Conservation (phyloP, 345 rosid genomes). For the Cardiospermum halicacabum region DNA sequence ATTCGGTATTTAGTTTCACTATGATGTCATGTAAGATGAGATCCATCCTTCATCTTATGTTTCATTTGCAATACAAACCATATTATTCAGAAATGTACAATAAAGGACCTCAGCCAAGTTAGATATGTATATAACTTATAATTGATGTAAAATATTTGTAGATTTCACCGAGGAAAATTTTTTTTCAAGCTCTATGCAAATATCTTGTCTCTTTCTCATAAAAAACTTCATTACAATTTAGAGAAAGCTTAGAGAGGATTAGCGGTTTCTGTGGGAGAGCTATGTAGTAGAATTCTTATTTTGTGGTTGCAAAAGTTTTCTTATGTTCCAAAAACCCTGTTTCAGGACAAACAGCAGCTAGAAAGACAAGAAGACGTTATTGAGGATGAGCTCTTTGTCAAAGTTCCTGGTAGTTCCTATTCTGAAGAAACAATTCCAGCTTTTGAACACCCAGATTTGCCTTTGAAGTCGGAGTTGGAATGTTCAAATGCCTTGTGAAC, state of each 20-base stretch:
- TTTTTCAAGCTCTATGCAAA: neutral
- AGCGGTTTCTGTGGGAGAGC: neutral
- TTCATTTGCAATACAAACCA: neutral
- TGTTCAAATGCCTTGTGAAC: neutral
- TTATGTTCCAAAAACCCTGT: neutral
- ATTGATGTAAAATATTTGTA: neutral
- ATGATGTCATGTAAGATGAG: neutral
- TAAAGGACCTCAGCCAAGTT: neutral
- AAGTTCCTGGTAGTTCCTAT: slow-evolving; percentile 89
- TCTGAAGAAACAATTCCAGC: slow-evolving; percentile 22
- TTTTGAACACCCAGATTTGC: slow-evolving; percentile 3
- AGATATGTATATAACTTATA: neutral
- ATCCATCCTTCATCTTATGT: neutral
- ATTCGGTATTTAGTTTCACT: neutral
- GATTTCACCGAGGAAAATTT: neutral
- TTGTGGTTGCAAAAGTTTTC: neutral
- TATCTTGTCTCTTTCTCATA: neutral
- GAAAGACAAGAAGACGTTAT: slow-evolving; percentile 21
- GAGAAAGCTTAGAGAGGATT: neutral
- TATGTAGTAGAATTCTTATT: neutral
- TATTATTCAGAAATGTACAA: neutral
- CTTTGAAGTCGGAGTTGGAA: neutral
- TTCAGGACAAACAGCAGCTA: slow-evolving; percentile 35
- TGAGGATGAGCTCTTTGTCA: slow-evolving; percentile 66
- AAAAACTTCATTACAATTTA: neutral